Evolutionary conservation across 129 eudicot genomes (phyloP).

Genomic region (Arctium minus): DNA sequence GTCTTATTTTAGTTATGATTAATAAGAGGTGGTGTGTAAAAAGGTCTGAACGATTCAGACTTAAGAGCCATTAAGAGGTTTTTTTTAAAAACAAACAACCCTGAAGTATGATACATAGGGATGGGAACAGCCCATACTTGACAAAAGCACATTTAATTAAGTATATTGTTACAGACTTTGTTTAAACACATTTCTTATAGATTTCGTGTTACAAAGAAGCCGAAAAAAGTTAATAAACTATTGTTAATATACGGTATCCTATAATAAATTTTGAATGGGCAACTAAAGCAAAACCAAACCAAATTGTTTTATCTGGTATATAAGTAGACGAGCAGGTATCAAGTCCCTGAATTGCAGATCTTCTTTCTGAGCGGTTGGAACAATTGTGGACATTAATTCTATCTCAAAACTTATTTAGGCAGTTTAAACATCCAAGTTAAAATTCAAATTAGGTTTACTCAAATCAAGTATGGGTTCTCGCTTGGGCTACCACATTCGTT

Average conservation of each 20-base stretch:
- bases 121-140: not conserved
- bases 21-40: no score
- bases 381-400: not conserved
- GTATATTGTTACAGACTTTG: not conserved
- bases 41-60: no score
- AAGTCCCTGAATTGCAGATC: not conserved
- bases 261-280: not conserved
- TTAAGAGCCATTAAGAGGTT: no score
- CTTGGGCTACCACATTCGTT: not conserved
- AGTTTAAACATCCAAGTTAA: not conserved
- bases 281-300: not conserved
- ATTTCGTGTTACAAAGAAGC: not conserved
- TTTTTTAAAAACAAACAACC: no score
- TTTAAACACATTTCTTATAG: not conserved
- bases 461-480: not conserved
- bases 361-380: not conserved
- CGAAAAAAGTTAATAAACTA: not conserved
- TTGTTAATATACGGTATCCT: no score
- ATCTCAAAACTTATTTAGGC: not conserved
- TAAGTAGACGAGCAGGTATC: not conserved
- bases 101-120: not conserved
- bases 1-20: no score
- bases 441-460: not conserved
- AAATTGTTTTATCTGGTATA: not conserved
- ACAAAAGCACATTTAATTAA: no score